Base-by-base conservation (phyloP, 495 filamentous ascomycete genomes). In the Evernia prunastri region DNA sequence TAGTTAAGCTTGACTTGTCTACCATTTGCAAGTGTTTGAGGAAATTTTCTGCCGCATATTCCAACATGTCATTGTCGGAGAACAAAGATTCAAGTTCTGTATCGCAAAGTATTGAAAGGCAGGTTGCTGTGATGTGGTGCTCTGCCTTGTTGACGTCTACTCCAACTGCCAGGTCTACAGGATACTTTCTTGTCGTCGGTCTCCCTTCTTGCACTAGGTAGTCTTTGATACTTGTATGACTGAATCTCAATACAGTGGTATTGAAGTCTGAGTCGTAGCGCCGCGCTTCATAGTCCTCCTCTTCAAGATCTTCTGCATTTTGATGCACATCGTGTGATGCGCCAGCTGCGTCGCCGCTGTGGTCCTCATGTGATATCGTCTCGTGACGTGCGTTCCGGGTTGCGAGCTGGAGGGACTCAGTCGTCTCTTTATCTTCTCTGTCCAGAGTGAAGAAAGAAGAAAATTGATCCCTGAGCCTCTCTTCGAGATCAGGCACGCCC, bases 391-490 rank as follows among this genome's bases (percentile, higher is more conserved):
- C 4, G 18, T 43, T 8, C 18, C 12, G 42, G 17, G 12, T 43
- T 43, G 8, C 17, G 18, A 43, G 59, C 60, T 66, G 45, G 47
- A 77, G 59, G 17, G 76, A 71, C 6, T 71, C 70, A 6, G 72
- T 76, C 0, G 72, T 71, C n/a, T 73, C 57, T 1, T 68, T 68
- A 60, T 76, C 73, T 53, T 76, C 69, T 42, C 76, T 69, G 20
- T 68, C 64, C 3, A 78, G 59, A 9, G 42, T 67, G 62, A 78
- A 77, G 51, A 78, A 74, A 15, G 72, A 72, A 29, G 75, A 72
- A 37, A 68, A 77, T 54, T 75, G 72, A 35, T 66, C 67, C 17
- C 75, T 71, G 0, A 77, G 66, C 10, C 68, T 65, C 1, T 72
- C 73, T 66, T 77, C 74, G 0, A 75, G 66, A 33, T 72, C 64